Evolutionary conservation across 305 asterid species (phyloP), one percentile per base, ranked within the genome.

Genomic region (Nicotiana rustica): DNA sequence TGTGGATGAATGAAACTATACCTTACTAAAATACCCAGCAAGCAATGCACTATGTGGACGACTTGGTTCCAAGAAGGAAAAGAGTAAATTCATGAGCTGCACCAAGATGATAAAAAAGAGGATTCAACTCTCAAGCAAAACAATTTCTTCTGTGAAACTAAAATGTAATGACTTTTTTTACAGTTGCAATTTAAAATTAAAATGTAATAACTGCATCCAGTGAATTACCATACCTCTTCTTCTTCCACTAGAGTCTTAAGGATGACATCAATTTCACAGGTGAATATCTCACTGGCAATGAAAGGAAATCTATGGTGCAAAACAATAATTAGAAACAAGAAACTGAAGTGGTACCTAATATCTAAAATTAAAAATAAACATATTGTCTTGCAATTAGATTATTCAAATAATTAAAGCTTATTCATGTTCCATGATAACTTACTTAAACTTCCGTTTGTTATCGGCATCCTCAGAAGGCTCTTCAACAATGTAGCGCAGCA

Each of bases 21-120:
- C 99, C 98, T 97, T 97, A 89, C 99, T 95, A 88, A 97, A 97
- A 85, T 97, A 97, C 88, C 98, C 99, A 75, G 99, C 98, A 89
- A 93, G 87, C 84, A 93, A 81, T 55, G 97, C 97, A 88, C 98
- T 90, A 83, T 97, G 99, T 65, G 90, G 90, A 64, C 92, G 97
- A 82, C 88, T 88, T 83, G 97, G 95, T 85, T 93, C 96, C 96
- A 97, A 89, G 88, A 97, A 97, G 77, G 99, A 97, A 90, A 97
- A 95, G 66, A 97, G 98, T 84, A 93, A 87, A 88, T 93, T 83
- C 99, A 97, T 93, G 84, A 97, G 94, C 99, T 97, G 97, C 29
- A 88, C 89, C 86, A 67, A 65, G 80, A 73, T 75, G 88, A 83
- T 75, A 86, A 15, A 82, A 41, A 66, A 9, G 67, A 13, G 67